Conservation (phyloP, 202 grass and related monocot genomes). For the Tripidium arundinaceum region DNA sequence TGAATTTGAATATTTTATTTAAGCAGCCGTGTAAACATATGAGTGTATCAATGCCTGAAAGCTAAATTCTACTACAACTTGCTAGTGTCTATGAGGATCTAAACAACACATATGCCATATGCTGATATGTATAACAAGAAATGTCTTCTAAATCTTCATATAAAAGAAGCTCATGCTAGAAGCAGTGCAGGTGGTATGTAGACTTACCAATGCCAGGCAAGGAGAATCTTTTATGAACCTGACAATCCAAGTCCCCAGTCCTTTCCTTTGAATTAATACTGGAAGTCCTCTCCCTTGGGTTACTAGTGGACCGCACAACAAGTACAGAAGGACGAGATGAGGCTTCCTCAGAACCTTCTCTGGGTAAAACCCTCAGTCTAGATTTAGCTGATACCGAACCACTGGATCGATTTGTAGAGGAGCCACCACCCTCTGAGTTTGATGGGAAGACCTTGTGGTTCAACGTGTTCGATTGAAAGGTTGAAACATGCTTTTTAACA, state of each 20-base stretch:
- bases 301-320: constrained; percentile 51
- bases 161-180: constrained; percentile 5
- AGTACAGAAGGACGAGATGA: constrained; percentile 46
- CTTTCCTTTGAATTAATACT: constrained; percentile 75
- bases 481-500: constrained; percentile 52
- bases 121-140: background rate
- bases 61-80: background rate
- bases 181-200: background rate
- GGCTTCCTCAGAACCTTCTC: constrained; percentile 56
- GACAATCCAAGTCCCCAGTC: constrained; percentile 33
- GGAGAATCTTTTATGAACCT: constrained; percentile 66
- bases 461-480: constrained; percentile 34
- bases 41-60: background rate
- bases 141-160: background rate
- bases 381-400: constrained; percentile 42
- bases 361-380: constrained; percentile 50
- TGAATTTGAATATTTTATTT: background rate
- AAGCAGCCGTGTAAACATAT: background rate
- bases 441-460: constrained; percentile 48
- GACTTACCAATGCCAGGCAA: constrained; percentile 55
- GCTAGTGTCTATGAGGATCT: background rate
- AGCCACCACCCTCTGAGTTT: constrained; percentile 52
- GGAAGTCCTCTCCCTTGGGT: constrained; percentile 69
- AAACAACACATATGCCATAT: background rate
- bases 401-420: constrained; percentile 42